Evolutionary conservation across 306 rosid genomes (phyloP).

Genomic region (Prunus mongolica): DNA sequence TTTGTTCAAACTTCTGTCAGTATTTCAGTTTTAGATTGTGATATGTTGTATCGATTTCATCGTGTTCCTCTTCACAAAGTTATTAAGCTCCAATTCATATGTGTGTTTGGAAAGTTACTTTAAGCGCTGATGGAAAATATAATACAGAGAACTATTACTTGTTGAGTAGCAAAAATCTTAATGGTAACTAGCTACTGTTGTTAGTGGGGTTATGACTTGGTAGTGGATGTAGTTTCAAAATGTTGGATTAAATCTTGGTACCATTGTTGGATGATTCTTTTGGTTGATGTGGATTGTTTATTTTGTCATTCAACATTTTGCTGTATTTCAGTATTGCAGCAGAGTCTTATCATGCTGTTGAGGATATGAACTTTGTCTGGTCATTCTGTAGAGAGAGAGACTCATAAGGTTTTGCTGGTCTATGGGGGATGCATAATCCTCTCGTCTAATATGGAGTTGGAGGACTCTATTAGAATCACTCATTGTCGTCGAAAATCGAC

Average conservation of each 20-base stretch:
- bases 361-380: neutral
- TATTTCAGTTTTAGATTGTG: neutral
- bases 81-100: neutral
- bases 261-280: neutral
- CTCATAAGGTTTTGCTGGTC: too few species aligned
- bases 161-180: neutral
- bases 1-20: neutral
- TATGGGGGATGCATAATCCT: neutral
- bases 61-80: neutral
- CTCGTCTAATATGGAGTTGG: neutral
- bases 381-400: neutral
- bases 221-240: neutral
- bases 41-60: neutral
- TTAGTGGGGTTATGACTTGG: neutral
- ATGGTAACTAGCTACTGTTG: neutral
- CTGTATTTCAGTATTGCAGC: neutral
- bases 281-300: neutral
- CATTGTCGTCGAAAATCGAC: neutral
- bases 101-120: neutral
- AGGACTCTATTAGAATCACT: neutral
- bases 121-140: neutral
- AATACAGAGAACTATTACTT: neutral
- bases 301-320: neutral
- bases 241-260: neutral
- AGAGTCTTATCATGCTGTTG: too few species aligned